Percentiles rank a stretch among this genome's conserved stretches.
Evolutionary conservation across 805 yeast species (phyloP).

Genomic region (Candida ovalis): DNA sequence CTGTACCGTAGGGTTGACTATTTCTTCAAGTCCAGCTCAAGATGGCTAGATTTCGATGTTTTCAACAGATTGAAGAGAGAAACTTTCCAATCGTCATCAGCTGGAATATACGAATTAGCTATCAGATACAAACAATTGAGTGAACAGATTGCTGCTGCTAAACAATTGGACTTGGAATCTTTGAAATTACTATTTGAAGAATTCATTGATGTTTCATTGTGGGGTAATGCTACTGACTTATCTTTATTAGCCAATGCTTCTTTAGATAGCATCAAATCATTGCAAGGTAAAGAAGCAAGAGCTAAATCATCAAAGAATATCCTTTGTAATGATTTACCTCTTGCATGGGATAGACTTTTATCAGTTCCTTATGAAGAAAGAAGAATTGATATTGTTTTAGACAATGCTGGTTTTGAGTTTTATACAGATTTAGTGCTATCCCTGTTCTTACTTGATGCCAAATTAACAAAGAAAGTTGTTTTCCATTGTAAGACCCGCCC

Average conservation of each 20-base stretch:
- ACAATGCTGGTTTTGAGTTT: conserved; percentile 93
- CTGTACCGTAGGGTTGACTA: conserved; percentile 65
- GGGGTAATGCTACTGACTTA: conserved; percentile 98
- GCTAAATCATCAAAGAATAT: conserved; percentile 77
- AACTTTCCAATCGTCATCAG: conserved; percentile 69
- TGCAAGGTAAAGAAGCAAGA: conserved; percentile 88
- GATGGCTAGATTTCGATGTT: conserved; percentile 63
- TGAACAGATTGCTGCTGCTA: conserved; percentile 20
- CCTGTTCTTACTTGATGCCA: conserved; percentile 65
- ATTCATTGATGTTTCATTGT: conserved; percentile 79
- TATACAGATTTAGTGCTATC: conserved; percentile 76
- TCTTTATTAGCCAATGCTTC: conserved; percentile 87
- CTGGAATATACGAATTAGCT: conserved; percentile 81
- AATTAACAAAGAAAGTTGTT: conserved; percentile 58
- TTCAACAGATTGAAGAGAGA: conserved; percentile 66
- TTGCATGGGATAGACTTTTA: conserved; percentile 56
- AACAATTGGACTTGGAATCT: conserved; percentile 35
- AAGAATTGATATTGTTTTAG: conserved; percentile 79
- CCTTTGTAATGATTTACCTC: conserved; percentile 66
- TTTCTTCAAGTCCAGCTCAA: conserved; percentile 35
- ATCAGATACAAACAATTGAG: conserved; percentile 48
- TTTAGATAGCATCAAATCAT: conserved; percentile 81
- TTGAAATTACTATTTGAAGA: conserved; percentile 68
- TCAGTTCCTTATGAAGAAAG: conserved; percentile 29
- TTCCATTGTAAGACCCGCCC: conserved; percentile 89